Conservation (phyloP, 768 basidiomycete genomes). For the Mycena rosella region DNA sequence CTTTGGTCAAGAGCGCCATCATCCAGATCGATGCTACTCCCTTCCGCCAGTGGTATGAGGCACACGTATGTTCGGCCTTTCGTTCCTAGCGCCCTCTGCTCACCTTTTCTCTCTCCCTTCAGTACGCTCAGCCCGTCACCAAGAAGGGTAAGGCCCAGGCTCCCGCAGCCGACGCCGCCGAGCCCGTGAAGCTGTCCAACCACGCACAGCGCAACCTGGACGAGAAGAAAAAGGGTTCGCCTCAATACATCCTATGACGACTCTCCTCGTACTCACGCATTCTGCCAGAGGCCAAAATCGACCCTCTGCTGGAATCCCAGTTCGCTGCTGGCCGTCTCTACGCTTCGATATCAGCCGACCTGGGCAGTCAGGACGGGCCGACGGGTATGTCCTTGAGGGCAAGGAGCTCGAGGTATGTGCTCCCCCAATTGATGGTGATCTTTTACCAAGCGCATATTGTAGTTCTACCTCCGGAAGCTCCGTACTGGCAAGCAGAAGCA, state of each 20-base stretch:
- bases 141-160: conserved; percentile 84
- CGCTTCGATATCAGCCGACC: conserved; percentile 95
- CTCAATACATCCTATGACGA: background rate
- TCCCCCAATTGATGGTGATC: conserved; percentile 1
- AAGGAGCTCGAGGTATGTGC: conserved; percentile 93
- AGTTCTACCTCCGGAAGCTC: conserved; percentile 97
- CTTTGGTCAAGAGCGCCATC: conserved; percentile 96
- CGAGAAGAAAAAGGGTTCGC: conserved; percentile 90
- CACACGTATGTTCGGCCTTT: conserved; percentile 77
- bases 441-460: conserved; percentile 40
- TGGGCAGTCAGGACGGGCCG: conserved; percentile 95
- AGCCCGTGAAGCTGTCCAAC: conserved; percentile 86
- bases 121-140: conserved; percentile 97
- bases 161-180: conserved; percentile 60
- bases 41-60: conserved; percentile 99
- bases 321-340: conserved; percentile 97
- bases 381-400: conserved; percentile 98
- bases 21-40: conserved; percentile 98
- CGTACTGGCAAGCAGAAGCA: conserved; percentile 97
- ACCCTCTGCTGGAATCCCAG: conserved; percentile 88
- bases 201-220: conserved; percentile 90
- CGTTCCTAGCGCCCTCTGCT: conserved; percentile 19
- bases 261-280: conserved; percentile 7
- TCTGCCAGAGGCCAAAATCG: conserved; percentile 85
- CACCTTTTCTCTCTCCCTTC: conserved; percentile 24